Evolutionary conservation across 805 yeast species (phyloP).

Genomic region (Nakazawaea pomicola): DNA sequence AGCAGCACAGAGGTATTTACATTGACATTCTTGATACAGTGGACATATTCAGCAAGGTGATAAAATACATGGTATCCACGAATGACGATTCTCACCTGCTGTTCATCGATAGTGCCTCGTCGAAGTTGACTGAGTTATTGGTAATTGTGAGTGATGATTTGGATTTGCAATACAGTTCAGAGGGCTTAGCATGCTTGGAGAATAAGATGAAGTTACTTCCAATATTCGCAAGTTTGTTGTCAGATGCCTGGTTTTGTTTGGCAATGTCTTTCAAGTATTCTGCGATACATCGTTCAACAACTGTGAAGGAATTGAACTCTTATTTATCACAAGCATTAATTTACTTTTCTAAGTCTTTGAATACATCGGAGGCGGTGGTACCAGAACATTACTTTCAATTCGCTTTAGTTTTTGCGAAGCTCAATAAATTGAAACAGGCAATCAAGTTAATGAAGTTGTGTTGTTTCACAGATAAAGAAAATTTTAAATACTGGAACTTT

Average conservation of each 20-base stretch:
- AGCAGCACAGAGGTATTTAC: conserved; percentile 29
- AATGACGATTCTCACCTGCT: background rate
- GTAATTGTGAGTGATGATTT: background rate
- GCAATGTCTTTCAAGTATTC: conserved; percentile 6
- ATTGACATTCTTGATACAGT: conserved; percentile 31
- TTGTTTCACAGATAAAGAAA: conserved; percentile 9
- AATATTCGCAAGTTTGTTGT: background rate
- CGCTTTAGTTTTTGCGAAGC: conserved; percentile 7
- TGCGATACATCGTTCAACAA: conserved; percentile 4
- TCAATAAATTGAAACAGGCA: conserved; percentile 6
- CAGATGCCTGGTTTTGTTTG: conserved; percentile 4
- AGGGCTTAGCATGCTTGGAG: background rate
- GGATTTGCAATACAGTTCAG: background rate
- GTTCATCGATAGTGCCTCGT: conserved; percentile 2
- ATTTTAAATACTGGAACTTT: conserved; percentile 14
- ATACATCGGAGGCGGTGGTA: background rate
- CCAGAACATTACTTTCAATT: conserved; percentile 2
- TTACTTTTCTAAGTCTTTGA: conserved; percentile 3
- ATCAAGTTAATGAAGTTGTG: conserved; percentile 11
- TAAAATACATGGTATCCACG: conserved; percentile 17
- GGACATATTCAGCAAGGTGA: conserved; percentile 17
- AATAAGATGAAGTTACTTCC: background rate
- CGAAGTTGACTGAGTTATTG: conserved; percentile 1
- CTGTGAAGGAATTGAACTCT: background rate
- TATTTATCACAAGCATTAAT: background rate